Conservation (phyloP, 495 filamentous ascomycete genomes). For the Penicillium soppii region DNA sequence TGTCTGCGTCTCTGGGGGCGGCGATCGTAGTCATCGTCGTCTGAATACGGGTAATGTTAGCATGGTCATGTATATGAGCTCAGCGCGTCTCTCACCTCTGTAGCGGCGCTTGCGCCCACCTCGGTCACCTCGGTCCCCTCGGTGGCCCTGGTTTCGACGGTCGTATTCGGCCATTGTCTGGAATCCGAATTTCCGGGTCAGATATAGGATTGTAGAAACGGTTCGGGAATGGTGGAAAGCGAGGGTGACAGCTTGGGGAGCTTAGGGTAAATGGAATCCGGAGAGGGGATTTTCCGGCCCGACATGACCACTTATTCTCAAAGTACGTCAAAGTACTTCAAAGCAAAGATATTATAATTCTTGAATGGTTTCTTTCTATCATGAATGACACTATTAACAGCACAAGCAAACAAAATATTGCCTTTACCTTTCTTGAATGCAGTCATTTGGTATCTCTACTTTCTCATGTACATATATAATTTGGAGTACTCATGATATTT, state of each 20-base stretch:
- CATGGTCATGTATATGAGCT: constrained; percentile 4
- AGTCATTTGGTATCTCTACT: no score
- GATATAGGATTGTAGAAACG: background rate
- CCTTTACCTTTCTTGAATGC: no score
- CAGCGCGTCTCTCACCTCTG: constrained; percentile 45
- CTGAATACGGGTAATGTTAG: constrained; percentile 35
- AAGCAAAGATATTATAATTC: no score
- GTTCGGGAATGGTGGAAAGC: background rate
- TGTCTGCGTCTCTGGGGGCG: constrained; percentile 73
- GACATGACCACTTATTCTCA: no score
- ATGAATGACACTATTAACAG: no score
- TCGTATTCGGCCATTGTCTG: constrained; percentile 72
- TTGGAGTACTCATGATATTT: no score
- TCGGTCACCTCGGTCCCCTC: constrained; percentile 42
- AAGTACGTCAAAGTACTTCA: no score
- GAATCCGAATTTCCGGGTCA: no score
- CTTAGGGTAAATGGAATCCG: constrained; percentile 10
- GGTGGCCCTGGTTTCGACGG: constrained; percentile 51
- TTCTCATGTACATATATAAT: no score
- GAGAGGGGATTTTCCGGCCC: no score
- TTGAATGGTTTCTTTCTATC: no score
- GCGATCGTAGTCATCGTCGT: constrained; percentile 76
- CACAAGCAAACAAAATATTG: no score
- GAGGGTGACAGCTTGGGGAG: constrained; percentile 11
- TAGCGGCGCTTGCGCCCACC: constrained; percentile 66